Conservation (phyloP, 2,329 filamentous ascomycete species). For the Neofusicoccum sp. region DNA sequence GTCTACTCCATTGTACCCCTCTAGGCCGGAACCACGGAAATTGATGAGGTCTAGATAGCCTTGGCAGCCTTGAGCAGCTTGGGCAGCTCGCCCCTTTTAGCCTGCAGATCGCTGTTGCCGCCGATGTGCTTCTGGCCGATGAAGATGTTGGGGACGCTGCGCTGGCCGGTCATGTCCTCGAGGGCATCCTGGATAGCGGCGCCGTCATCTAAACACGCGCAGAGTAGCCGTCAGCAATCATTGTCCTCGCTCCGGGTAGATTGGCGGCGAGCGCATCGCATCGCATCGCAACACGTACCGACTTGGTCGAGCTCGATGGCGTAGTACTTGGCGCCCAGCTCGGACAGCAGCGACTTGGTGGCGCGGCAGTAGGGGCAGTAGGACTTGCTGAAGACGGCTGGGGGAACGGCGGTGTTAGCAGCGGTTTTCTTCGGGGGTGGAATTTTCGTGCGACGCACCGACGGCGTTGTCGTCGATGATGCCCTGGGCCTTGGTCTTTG, state of each 20-base stretch:
- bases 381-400: constrained; percentile 93
- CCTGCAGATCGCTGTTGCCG: constrained; percentile 87
- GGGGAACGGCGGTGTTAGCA: neutral
- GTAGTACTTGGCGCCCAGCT: constrained; percentile 69
- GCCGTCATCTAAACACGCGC: constrained; percentile 66
- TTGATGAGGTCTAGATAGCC: constrained; percentile 51
- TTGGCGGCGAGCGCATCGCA: no score
- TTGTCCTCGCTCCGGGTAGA: no score
- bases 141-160: constrained; percentile 93
- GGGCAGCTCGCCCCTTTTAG: constrained; percentile 62
- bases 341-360: constrained; percentile 72
- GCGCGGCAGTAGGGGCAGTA: constrained; percentile 91
- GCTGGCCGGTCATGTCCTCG: constrained; percentile 74
- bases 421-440: neutral
- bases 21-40: no score
- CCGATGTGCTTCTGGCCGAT: constrained; percentile 90
- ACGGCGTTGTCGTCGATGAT: constrained; percentile 90
- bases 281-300: constrained; percentile 53
- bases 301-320: constrained; percentile 81
- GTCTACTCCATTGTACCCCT: neutral
- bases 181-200: constrained; percentile 79
- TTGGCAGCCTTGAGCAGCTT: constrained; percentile 62
- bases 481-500: constrained; percentile 76
- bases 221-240: constrained; percentile 22
- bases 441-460: constrained; percentile 52